These are phyloP conservation scores for Cladosporium oxysporum DNA, from an alignment of 2,329 filamentous ascomycete species.

Conservation along the genomic window DNA sequence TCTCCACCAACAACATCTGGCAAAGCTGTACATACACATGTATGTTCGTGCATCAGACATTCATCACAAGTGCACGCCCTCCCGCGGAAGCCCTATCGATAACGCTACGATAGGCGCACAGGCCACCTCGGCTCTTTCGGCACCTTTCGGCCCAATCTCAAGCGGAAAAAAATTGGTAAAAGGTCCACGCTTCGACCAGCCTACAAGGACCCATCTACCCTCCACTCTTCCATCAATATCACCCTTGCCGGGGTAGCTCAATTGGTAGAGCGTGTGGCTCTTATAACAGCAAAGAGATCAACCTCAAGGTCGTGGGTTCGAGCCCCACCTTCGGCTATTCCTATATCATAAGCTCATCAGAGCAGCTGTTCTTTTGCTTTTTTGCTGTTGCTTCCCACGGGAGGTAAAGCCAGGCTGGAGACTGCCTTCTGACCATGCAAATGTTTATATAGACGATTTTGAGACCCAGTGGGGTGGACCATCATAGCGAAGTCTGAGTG, in stretches of 20 bases:
- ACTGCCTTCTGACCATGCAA: not conserved
- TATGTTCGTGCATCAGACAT: not conserved
- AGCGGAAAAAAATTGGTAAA: not conserved
- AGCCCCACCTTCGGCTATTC: constrained; percentile 33
- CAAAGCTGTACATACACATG: not conserved
- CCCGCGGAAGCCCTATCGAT: not conserved
- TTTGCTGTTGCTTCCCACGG: not conserved
- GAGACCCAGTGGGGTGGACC: not conserved
- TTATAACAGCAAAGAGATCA: constrained; percentile 37
- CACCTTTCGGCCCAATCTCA: not conserved
- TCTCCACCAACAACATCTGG: not conserved
- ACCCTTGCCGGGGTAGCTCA: constrained; percentile 50
- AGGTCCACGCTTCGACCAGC: not conserved
- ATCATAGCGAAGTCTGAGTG: not conserved
- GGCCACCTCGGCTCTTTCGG: not conserved
- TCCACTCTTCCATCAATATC: constrained; percentile 22
- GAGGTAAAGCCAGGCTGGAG: not conserved
- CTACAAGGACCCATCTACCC: not conserved
- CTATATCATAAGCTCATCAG: constrained; percentile 20
- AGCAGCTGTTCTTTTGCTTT: constrained; percentile 15
- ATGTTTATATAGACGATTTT: not conserved
- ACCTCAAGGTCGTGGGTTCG: constrained; percentile 32
- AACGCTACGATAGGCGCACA: not conserved
- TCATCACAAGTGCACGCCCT: not conserved
- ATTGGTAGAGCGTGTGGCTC: constrained; percentile 57